Conservation (phyloP, 192 early-diverging fungal genomes). For the Mortierella antarctica region DNA sequence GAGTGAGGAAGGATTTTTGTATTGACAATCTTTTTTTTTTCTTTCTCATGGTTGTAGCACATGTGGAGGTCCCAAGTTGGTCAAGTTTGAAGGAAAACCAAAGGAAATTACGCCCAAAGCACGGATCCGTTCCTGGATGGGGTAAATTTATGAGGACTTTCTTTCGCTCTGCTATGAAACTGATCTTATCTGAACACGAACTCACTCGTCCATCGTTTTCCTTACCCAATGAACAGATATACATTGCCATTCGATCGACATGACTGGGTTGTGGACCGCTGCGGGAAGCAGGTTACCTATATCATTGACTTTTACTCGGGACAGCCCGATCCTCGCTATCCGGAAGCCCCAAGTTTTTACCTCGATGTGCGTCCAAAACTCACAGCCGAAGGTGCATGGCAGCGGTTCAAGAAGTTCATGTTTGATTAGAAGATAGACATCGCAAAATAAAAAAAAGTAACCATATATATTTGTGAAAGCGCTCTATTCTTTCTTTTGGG, state of each 20-base stretch:
- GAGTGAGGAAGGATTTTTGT: neutral
- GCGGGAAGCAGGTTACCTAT: slow-evolving; percentile 86
- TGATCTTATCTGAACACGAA: neutral
- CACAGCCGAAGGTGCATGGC: slow-evolving; percentile 65
- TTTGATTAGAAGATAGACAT: slow-evolving; percentile 23
- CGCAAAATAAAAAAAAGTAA: neutral
- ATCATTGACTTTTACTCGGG: slow-evolving; percentile 95
- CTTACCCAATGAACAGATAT: slow-evolving; percentile 60
- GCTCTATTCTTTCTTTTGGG: neutral
- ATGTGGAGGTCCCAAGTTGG: slow-evolving; percentile 74
- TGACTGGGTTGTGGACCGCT: slow-evolving; percentile 95
- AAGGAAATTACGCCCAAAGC: slow-evolving; percentile 82
- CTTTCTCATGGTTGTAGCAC: slow-evolving; percentile 39
- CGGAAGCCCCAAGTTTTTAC: slow-evolving; percentile 71
- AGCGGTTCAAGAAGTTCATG: slow-evolving; percentile 58
- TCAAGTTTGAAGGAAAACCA: slow-evolving; percentile 80
- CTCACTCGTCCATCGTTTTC: neutral
- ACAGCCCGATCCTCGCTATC: slow-evolving; percentile 58
- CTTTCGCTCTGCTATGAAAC: neutral
- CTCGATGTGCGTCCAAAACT: slow-evolving; percentile 91
- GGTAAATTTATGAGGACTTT: slow-evolving; percentile 52
- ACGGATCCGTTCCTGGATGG: slow-evolving; percentile 70
- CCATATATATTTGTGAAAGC: neutral
- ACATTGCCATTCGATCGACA: slow-evolving; percentile 91
- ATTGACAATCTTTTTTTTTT: neutral